Base-by-base conservation (phyloP, 2,329 filamentous ascomycete species). In the Penicillium digitatum region DNA sequence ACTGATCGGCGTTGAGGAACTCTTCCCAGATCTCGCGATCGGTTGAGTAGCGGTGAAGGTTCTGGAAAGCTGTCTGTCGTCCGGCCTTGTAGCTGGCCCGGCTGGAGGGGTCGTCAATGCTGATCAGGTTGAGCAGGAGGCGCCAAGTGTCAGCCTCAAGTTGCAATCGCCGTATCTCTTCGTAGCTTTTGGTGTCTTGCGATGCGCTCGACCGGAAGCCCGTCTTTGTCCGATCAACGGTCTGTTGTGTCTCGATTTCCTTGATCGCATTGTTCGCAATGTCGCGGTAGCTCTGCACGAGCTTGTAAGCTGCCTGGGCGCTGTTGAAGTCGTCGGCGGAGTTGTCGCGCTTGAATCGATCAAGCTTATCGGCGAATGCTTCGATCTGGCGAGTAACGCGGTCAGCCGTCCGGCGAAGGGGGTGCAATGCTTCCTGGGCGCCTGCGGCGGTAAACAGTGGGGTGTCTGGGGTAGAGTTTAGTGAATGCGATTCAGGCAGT, bases 91-190 rank as follows among this genome's bases (percentile, higher is more conserved):
- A 62, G 52, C 76, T 73, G 22, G 63, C 62, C 58, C 64, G 60
- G 42, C 76, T 75, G 62, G 78, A 64, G 34, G 79, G 76, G 68
- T 90, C 87, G 64, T 89, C 82, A 60, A 90, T 73, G 11, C 87
- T 85, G 48, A 96, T 81, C 57, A 95, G 79, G 37, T 89, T 82
- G 46, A 85, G 82, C 55, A 97, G 77, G 27, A 97, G 79, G 67
- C 95, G 87, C 94, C 94, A 99, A 0, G 91, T 94, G 65, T 95
- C 90, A 38, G 86, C 84, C 73, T 99, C 94, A 60, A 88, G 82
- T 72, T 95, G 86, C 80, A 90, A 87, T 53, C 84, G 82, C 66
- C 81, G 79, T 39, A 71, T 53, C 22, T 74, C 71, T 49, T 72
- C 68, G 16, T 69, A 62, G 4, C 56, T 58, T 49, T 70, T 69